Conservation (phyloP, 768 basidiomycete species). For the Kwoniella heveanensis region DNA sequence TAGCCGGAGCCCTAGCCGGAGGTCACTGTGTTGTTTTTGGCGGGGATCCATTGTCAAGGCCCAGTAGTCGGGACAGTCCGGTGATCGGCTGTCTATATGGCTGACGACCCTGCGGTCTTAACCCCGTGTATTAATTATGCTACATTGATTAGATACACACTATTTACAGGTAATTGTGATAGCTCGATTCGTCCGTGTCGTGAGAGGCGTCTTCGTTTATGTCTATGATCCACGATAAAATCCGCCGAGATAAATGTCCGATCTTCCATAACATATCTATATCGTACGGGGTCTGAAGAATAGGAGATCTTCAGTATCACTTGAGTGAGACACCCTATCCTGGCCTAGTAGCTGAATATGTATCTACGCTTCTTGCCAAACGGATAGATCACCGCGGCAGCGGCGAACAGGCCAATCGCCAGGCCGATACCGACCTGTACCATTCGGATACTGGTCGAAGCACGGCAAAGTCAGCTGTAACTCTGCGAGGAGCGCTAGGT, state of each 20-base stretch:
- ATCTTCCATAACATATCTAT: not conserved
- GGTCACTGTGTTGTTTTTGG: no score
- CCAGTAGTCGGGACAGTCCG: no score
- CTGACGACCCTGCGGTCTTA: no score
- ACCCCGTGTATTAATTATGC: not conserved
- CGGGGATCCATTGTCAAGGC: no score
- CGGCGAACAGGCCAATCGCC: slow-evolving; percentile 46
- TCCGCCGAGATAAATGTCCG: not conserved
- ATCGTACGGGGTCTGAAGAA: no score
- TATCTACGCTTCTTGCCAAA: slow-evolving; percentile 45
- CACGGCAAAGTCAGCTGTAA: slow-evolving; percentile 1
- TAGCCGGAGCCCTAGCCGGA: no score
- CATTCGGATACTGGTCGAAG: slow-evolving; percentile 32
- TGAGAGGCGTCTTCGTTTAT: not conserved
- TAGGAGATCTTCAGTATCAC: no score
- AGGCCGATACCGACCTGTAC: slow-evolving; percentile 49
- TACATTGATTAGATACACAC: not conserved
- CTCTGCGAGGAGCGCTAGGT: no score
- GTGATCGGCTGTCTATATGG: no score
- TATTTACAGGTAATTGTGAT: not conserved
- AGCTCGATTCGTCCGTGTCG: not conserved
- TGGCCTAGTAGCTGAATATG: slow-evolving; percentile 44
- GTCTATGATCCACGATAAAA: not conserved
- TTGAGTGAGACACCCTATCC: no score
- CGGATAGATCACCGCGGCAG: slow-evolving; percentile 44